Percentiles rank a stretch among this genome's conserved stretches.
Evolutionary conservation across 208 protist genomes (phyloP).

Genomic region (Leishmania amazonensis): DNA sequence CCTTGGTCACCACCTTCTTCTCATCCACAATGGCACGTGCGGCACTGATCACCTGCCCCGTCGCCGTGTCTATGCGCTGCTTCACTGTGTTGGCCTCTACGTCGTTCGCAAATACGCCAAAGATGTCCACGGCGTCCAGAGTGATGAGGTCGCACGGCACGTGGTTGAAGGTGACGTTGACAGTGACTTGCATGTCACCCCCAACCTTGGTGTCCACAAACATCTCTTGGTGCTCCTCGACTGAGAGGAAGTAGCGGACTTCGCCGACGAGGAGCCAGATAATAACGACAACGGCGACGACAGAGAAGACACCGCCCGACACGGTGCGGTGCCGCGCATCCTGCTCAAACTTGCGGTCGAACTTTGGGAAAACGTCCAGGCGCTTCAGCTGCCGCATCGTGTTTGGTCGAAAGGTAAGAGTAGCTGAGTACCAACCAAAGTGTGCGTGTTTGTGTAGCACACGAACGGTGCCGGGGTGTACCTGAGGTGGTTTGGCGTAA

Average conservation of each 20-base stretch:
- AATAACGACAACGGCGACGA: slow-evolving; percentile 55
- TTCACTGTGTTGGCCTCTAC: slow-evolving; percentile 53
- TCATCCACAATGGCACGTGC: slow-evolving; percentile 46
- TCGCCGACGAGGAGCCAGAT: slow-evolving; percentile 64
- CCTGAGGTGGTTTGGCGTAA: not conserved
- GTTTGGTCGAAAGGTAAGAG: not conserved
- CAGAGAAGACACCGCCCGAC: slow-evolving; percentile 54
- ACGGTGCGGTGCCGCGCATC: slow-evolving; percentile 68
- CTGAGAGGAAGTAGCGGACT: slow-evolving; percentile 67
- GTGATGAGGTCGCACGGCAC: slow-evolving; percentile 82
- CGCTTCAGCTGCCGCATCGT: slow-evolving; percentile 42
- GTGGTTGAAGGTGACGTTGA: slow-evolving; percentile 80
- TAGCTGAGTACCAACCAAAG: not conserved
- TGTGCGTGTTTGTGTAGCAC: not conserved
- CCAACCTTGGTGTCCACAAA: slow-evolving; percentile 70
- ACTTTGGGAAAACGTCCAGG: slow-evolving; percentile 92
- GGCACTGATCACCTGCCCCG: slow-evolving; percentile 37
- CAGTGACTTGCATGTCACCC: slow-evolving; percentile 57
- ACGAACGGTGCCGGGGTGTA: not conserved
- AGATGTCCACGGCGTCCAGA: slow-evolving; percentile 73
- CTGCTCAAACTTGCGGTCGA: slow-evolving; percentile 82
- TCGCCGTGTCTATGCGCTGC: slow-evolving; percentile 47
- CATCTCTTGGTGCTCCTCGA: slow-evolving; percentile 67
- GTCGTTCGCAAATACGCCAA: slow-evolving; percentile 47
- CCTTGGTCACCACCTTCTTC: slow-evolving; percentile 41